Percentiles rank a stretch among this genome's conserved stretches.
phyloP scores from a whole-genome alignment of 2,329 filamentous ascomycete species.

The Pyrenophora graminea region DNA sequence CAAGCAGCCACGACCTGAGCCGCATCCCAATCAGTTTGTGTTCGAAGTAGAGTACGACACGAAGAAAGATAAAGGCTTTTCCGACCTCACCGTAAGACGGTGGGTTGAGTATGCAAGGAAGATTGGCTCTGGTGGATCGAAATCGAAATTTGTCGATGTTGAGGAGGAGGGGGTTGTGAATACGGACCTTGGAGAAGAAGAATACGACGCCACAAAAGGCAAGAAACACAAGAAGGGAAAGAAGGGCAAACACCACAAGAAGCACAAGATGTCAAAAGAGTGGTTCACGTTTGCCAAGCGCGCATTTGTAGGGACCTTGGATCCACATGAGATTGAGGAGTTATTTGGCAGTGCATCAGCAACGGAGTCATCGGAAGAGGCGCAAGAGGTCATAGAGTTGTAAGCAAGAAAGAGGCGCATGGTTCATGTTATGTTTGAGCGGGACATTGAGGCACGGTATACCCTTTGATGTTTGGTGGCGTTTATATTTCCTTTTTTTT shows the following conservation, averaged over 20 bases:
- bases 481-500: not conserved
- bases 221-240: slow-evolving; percentile 55
- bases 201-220: too few relatives aligned
- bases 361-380: slow-evolving; percentile 1
- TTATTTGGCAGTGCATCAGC: slow-evolving; percentile 22
- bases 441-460: not conserved
- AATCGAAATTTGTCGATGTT: slow-evolving; percentile 14
- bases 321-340: slow-evolving; percentile 65
- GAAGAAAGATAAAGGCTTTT: slow-evolving; percentile 73
- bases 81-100: slow-evolving; percentile 83
- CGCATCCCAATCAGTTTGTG: slow-evolving; percentile 66
- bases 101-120: slow-evolving; percentile 78
- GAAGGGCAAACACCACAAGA: slow-evolving; percentile 54
- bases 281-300: slow-evolving; percentile 79
- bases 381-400: slow-evolving; percentile 27
- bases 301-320: slow-evolving; percentile 77
- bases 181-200: slow-evolving; percentile 21
- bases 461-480: not conserved
- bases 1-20: slow-evolving; percentile 53
- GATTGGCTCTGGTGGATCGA: slow-evolving; percentile 63
- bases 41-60: slow-evolving; percentile 90
- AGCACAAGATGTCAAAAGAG: slow-evolving; percentile 59
- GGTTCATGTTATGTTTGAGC: not conserved
- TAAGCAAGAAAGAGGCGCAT: not conserved
- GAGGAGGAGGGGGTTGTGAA: slow-evolving; percentile 25